phyloP scores from a whole-genome alignment of 768 basidiomycete genomes.

The Pulveroboletus sp. region DNA sequence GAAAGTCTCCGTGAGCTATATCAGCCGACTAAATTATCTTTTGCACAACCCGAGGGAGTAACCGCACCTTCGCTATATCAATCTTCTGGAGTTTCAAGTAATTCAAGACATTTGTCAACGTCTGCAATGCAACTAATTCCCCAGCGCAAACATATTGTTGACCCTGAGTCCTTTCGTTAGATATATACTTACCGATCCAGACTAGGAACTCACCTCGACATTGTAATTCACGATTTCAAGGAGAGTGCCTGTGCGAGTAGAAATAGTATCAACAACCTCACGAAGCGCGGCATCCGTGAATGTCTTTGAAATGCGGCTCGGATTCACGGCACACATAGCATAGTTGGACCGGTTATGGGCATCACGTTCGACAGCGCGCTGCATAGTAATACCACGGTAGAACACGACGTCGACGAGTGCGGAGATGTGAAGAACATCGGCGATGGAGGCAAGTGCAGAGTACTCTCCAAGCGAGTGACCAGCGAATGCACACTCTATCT shows the following conservation, averaged over 20 bases:
- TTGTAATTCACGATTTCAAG: conserved; percentile 99
- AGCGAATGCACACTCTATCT: conserved; percentile 88
- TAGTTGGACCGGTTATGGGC: conserved; percentile 90
- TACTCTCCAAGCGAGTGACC: conserved; percentile 99
- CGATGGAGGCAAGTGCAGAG: conserved; percentile 95
- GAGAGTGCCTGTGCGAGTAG: conserved; percentile 67
- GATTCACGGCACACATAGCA: conserved; percentile 99
- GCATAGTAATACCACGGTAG: conserved; percentile 99
- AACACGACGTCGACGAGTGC: conserved; percentile 97
- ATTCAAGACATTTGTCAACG: conserved; percentile 94
- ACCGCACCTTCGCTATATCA: conserved; percentile 75
- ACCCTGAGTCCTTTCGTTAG: conserved; percentile 48
- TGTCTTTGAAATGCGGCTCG: conserved; percentile 86
- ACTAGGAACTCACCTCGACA: conserved; percentile 58
- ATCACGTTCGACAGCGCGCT: conserved; percentile 97
- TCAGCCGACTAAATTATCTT: neutral
- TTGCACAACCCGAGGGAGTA: neutral
- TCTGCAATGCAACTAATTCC: conserved; percentile 88
- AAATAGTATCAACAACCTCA: conserved; percentile 92
- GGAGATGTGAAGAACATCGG: conserved; percentile 92
- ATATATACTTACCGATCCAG: neutral
- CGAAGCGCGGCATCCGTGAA: conserved; percentile 96
- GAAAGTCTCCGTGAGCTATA: conserved; percentile 80
- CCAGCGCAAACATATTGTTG: conserved; percentile 99
- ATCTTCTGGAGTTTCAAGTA: conserved; percentile 96